Evolutionary conservation across 805 yeast genomes (phyloP), one percentile per base, ranked within the genome.

Genomic region (Wickerhamiella lipophila): DNA sequence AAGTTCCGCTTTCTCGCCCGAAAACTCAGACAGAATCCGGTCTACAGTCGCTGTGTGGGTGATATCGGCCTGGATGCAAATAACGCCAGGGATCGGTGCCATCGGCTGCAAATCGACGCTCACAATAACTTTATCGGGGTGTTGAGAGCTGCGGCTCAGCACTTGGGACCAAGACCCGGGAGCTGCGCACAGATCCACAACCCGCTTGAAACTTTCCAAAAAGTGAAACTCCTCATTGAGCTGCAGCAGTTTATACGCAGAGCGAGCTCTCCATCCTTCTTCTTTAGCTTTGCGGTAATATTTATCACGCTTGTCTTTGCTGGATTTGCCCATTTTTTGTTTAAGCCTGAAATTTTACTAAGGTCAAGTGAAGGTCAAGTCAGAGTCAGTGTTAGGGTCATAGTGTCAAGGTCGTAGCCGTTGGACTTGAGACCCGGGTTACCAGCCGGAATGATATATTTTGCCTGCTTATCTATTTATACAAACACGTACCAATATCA

Each of bases 61-160:
- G 56, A 92, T 92, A 66, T 92, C 98, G 1, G 97, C 97, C 64
- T 92, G 97, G 46, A 92, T 66, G 2, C 94, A 80, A 0, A 79
- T 82, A 13, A 92, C 97, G 46, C 94, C 85, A 2, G 78, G 78
- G n/a, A 92, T 83, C 1, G 97, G 97, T 0, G 94, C 79, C 94
- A 92, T 92, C 5, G 98, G 96, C 62, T 92, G 98, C 49, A 92
- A 70, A 64, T 92, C 98, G 1, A 92, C 98, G 0, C 96, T 86
- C 7, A 92, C 94, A 40, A 92, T 85, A 58, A 80, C 83, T 35
- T 84, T 77, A 29, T 71, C 69, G 7, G 8, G 60, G 56, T 55
- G 46, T 55, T 58, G 80, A 79, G 56, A 84, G 67, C 27, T 92
- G n/a, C 51, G 46, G 52, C 58, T 80, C 12, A 92, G 73, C 0